A percentile compares a stretch with the other conserved stretches of the same genome.
These are phyloP conservation scores for Ichthyophthirius multifiliis DNA, from an alignment of 169 alveolate genomes.

Conservation along the genomic window DNA sequence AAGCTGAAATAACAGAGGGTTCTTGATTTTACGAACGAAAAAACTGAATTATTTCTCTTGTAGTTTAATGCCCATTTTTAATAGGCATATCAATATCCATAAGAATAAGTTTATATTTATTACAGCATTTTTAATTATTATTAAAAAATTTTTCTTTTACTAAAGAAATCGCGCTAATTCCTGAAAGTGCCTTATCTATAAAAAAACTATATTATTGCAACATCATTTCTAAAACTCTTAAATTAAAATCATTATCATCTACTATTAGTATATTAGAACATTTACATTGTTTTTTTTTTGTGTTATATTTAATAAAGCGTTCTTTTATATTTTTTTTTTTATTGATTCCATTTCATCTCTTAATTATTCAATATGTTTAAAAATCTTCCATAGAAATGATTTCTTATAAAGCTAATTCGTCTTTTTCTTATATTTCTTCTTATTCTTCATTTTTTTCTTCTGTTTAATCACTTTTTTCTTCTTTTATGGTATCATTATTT, in stretches of 20 bases:
- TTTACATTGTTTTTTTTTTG: not conserved
- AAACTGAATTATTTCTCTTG: not conserved
- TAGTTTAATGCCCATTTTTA: not conserved
- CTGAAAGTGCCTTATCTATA: not conserved
- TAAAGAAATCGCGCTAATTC: not conserved
- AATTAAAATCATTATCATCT: constrained; percentile 9
- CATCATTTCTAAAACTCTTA: not conserved
- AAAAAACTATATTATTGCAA: not conserved
- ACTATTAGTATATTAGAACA: not conserved
- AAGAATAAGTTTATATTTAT: not conserved
- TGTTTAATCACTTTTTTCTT: not conserved
- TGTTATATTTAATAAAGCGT: no score
- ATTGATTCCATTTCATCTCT: not conserved
- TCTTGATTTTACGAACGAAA: not conserved
- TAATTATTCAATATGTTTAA: not conserved
- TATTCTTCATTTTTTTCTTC: not conserved
- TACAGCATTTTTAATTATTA: not conserved
- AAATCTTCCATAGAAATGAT: not conserved
- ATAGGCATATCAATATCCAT: constrained; percentile 9
- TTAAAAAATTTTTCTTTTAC: not conserved
- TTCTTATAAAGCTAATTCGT: not conserved
- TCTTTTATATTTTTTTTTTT: not conserved
- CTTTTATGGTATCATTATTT: not conserved
- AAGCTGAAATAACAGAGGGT: not conserved
- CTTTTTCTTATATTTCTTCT: not conserved